These are phyloP conservation scores for Chrysanthemum makinoi DNA, from an alignment of 129 eudicot genomes.

Conservation along the genomic window DNA sequence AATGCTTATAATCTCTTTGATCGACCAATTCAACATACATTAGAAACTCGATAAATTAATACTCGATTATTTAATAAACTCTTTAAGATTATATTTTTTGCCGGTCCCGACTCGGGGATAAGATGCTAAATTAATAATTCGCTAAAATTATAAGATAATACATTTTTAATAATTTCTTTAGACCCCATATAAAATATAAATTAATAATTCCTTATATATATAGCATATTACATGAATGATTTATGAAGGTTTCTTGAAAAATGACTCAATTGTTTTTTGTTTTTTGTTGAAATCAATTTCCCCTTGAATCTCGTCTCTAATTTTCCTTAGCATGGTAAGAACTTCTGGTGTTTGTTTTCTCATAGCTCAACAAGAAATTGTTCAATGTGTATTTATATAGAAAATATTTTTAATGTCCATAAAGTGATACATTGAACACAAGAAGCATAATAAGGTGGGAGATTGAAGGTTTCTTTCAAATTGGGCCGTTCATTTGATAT, in stretches of 20 bases:
- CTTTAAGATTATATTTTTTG: constrained; percentile 26
- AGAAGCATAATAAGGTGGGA: constrained; percentile 14
- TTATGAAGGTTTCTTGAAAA: constrained; percentile 14
- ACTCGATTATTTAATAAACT: constrained; percentile 31
- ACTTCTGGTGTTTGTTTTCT: constrained; percentile 23
- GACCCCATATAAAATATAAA: too few relatives aligned
- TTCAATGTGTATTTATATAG: constrained; percentile 17
- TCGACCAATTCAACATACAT: too few relatives aligned
- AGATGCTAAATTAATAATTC: constrained; percentile 37
- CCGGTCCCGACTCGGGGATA: constrained; percentile 32
- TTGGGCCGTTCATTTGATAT: constrained; percentile 18
- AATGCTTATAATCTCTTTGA: too few relatives aligned
- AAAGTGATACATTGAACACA: too few relatives aligned
- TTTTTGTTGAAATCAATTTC: constrained; percentile 39
- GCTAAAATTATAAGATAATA: constrained; percentile 36
- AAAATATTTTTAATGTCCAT: too few relatives aligned
- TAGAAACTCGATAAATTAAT: constrained; percentile 35
- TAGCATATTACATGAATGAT: constrained; percentile 23
- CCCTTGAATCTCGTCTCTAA: constrained; percentile 40
- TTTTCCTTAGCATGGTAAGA: constrained; percentile 30
- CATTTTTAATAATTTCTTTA: constrained; percentile 21
- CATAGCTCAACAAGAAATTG: constrained; percentile 26
- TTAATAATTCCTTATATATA: too few relatives aligned
- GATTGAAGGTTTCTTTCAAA: constrained; percentile 21
- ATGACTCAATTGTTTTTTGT: constrained; percentile 23